These are phyloP conservation scores for Termitomyces sp. DNA, from an alignment of 768 basidiomycete genomes.

Conservation along the genomic window DNA sequence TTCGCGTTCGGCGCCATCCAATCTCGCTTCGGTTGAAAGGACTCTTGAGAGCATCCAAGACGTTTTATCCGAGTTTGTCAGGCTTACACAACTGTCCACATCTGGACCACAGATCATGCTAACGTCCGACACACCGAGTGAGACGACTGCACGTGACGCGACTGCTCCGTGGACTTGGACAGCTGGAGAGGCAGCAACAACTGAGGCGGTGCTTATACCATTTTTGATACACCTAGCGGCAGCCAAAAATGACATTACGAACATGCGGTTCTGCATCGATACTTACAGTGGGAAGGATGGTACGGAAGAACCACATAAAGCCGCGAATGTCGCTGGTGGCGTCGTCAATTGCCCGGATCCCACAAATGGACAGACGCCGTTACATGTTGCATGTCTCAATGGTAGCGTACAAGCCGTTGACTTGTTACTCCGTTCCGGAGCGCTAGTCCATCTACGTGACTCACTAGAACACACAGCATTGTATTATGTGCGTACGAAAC, in stretches of 20 bases:
- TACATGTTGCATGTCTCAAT: slow-evolving; percentile 76
- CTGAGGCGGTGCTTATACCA: slow-evolving; percentile 69
- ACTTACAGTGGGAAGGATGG: slow-evolving; percentile 20
- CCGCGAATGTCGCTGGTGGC: slow-evolving; percentile 54
- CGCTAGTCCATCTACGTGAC: slow-evolving; percentile 81
- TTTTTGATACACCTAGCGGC: slow-evolving; percentile 79
- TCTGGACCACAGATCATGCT: slow-evolving; percentile 30
- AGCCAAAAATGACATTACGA: slow-evolving; percentile 62
- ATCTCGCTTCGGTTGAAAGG: slow-evolving; percentile 37
- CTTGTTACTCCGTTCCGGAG: slow-evolving; percentile 65
- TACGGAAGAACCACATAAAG: slow-evolving; percentile 24
- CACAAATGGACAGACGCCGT: slow-evolving; percentile 67
- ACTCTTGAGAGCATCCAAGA: slow-evolving; percentile 60
- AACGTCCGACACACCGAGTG: slow-evolving; percentile 33
- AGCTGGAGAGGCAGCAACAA: slow-evolving; percentile 66
- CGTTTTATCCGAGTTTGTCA: slow-evolving; percentile 65
- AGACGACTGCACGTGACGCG: slow-evolving; percentile 35
- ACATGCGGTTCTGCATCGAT: slow-evolving; percentile 57
- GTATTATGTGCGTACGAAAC: slow-evolving; percentile 55
- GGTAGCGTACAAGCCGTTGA: slow-evolving; percentile 45
- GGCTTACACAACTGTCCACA: slow-evolving; percentile 44
- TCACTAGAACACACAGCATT: slow-evolving; percentile 77
- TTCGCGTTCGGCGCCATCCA: slow-evolving; percentile 37
- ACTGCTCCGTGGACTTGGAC: slow-evolving; percentile 78
- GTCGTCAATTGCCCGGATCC: slow-evolving; percentile 70